These are phyloP conservation scores for Brassica hybrid DNA, from an alignment of 441 rosid species.

Conservation along the genomic window DNA sequence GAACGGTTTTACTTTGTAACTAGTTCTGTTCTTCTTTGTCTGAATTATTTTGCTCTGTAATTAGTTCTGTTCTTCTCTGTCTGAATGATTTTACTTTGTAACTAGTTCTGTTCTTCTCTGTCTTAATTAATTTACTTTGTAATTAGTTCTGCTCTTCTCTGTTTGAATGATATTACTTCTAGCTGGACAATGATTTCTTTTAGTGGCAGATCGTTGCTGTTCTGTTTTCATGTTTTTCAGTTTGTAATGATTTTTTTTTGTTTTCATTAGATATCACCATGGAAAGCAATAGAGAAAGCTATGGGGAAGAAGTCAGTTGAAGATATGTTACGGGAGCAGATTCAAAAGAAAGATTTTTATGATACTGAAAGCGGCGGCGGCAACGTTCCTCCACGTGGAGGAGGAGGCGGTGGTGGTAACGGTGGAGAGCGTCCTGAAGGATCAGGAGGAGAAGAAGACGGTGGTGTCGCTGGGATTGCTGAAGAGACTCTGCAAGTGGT, in stretches of 20 bases:
- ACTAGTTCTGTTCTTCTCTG: neutral
- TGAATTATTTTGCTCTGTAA: too few species aligned
- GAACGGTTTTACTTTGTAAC: too few species aligned
- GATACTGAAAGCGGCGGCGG: conserved; percentile 62
- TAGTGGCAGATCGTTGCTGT: neutral
- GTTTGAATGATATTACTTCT: neutral
- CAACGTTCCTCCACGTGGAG: conserved; percentile 62
- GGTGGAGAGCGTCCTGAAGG: conserved; percentile 40
- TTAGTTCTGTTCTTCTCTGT: neutral
- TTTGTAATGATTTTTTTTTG: neutral
- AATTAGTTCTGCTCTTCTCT: neutral
- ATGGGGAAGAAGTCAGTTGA: conserved; percentile 67
- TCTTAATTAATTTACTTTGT: neutral
- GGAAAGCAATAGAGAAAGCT: conserved; percentile 67
- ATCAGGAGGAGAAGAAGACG: conserved; percentile 68
- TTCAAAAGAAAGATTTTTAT: conserved; percentile 48
- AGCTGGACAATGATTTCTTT: neutral
- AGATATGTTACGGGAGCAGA: conserved; percentile 72
- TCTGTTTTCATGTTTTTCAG: neutral
- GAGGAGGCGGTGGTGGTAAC: conserved; percentile 50
- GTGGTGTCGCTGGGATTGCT: conserved; percentile 50
- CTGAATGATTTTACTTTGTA: neutral
- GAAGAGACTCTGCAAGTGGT: conserved; percentile 78
- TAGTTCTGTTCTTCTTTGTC: too few species aligned
- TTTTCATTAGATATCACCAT: conserved; percentile 55